Base-by-base conservation (phyloP, 2,329 filamentous ascomycete species). In the Zymoseptoria brevis region DNA sequence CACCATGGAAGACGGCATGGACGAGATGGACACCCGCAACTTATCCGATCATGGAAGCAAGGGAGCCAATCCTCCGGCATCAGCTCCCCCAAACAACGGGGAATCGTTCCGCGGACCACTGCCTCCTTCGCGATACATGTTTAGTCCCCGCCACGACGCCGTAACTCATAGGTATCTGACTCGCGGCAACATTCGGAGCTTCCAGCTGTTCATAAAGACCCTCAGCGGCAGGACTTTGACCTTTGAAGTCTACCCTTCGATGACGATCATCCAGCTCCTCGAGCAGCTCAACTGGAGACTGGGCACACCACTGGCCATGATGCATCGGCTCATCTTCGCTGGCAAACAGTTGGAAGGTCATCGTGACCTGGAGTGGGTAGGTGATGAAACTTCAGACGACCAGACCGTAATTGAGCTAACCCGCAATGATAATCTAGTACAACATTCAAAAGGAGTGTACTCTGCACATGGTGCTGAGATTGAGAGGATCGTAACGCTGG, bases 361-460 rank as follows among this genome's bases (percentile, higher is more conserved):
- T 51, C 88, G 92, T 19, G 96, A 91, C 0, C 80, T 96, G 0
- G 88, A 85, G 54, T 92, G 96, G 74, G 51, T 53, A n/a, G 7
- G 50, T 24, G 22, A 96, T 96, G 84, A 4, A 16, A 11, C 2
- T 41, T 41, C 35, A 96, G 22, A 24, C 8, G 35, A 41, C 6
- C 16, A 16, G 11, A 16, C 13, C 5, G 35, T 45, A 9, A n/a
- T 11, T 6, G 9, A 45, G 13, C 35, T 45, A 11, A 45, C 35
- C 35, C 7, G 13, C 11, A 4, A n/a, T 45, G 35, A n/a, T 45
- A 5, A 6, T 29, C 1, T 53, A 53, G 51, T 29, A 29, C 22
- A n/a, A 26, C 3, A n/a, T 45, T 13, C 13, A 4, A 16, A n/a
- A n/a, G 35, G 35, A 45, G 13, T 13, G 13, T 45, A 45, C 13